Evolutionary conservation across 495 filamentous ascomycete species (phyloP), one percentile per base, ranked within the genome.

Genomic region (Lasiosphaeriaceae sp.): DNA sequence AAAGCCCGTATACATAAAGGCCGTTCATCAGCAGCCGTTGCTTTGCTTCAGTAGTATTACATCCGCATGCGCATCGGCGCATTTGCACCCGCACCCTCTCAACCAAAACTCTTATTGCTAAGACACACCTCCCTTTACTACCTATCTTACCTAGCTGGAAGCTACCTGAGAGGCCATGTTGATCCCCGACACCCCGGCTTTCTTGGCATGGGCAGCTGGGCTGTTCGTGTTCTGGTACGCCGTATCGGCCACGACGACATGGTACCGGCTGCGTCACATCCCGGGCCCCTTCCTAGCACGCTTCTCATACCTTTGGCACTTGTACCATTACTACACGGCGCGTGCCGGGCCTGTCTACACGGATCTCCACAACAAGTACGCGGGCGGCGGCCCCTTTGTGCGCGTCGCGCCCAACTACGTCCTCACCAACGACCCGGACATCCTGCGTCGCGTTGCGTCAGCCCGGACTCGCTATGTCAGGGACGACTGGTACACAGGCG

Each of bases 251-350:
- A 41, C 14, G 4, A 17, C 6, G 37, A 16, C 52, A 22, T 54
- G 52, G 52, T 34, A 54, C 17, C 64, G 65, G 8, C 71, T 85
- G 1, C 66, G 68, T 20, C 59, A 71, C 23, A 69, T 87, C 47
- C 75, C 77, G 0, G 83, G 82, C n/a, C 84, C 83, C 0, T 72
- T 74, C 41, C 66, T 87, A 83, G 82, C 26, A 50, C 24, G 50
- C 34, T n/a, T 50, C 26, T 22, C 7, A 22, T 17, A 16, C 11
- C 45, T 4, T 22, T 2, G 19, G 16, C 45, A n/a, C n/a, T n/a
- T n/a, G n/a, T n/a, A n/a, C n/a, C n/a, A n/a, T n/a, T n/a, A n/a
- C n/a, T n/a, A n/a, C n/a, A n/a, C n/a, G 45, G 45, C 37, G 47
- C 23, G n/a, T 17, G 14, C 20, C 46, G n/a, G 17, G 22, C 20